phyloP scores from a whole-genome alignment of 2,329 filamentous ascomycete genomes.

The Colletotrichum lupini region DNA sequence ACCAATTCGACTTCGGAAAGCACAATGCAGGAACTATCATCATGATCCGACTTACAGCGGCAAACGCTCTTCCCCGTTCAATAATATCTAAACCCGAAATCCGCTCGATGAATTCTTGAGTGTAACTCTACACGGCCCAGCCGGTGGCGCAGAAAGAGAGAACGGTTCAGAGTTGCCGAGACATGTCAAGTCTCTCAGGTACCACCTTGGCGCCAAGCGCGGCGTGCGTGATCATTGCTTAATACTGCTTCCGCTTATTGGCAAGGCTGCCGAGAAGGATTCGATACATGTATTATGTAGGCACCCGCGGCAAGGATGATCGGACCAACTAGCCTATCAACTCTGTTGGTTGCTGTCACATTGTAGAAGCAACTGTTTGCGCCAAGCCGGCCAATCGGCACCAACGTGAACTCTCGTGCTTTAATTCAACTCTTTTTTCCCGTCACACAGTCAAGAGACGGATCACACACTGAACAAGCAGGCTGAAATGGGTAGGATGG shows the following conservation, averaged over 20 bases:
- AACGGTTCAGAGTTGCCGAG: background rate
- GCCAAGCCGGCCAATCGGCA: background rate
- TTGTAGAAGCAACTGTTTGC: background rate
- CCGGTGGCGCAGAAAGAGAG: background rate
- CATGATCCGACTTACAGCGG: background rate
- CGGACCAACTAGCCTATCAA: background rate
- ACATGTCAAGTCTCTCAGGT: background rate
- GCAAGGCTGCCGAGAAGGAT: conserved; percentile 12
- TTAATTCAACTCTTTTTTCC: background rate
- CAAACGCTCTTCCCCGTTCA: background rate
- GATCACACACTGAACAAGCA: background rate
- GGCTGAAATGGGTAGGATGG: background rate
- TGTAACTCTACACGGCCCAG: background rate
- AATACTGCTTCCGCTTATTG: conserved; percentile 27
- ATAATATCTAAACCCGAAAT: background rate
- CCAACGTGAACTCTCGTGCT: background rate
- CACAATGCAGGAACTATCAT: background rate
- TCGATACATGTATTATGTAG: background rate
- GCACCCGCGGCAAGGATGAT: background rate
- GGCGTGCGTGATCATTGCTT: background rate
- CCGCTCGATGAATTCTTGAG: background rate
- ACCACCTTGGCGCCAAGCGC: background rate
- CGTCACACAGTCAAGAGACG: background rate
- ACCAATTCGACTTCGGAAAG: background rate
- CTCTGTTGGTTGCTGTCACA: background rate